Conservation (phyloP, 1,284 basidiomycete species). For the Trametes pubescens region DNA sequence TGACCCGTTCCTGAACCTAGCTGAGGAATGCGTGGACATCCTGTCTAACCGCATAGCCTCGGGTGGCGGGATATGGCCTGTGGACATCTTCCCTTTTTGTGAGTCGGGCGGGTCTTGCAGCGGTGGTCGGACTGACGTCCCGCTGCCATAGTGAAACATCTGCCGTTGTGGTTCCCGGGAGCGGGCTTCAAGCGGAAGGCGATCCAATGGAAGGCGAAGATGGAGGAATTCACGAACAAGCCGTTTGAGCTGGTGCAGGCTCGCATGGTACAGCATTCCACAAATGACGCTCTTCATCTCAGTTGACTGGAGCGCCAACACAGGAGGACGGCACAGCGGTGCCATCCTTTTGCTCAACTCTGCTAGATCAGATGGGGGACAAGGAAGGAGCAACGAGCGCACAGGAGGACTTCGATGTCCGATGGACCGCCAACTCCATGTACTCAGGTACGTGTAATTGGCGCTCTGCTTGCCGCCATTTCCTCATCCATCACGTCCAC, state of each 20-base stretch:
- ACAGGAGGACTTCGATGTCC: slow-evolving; percentile 65
- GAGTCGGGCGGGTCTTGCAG: neutral
- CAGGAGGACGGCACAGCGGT: slow-evolving; percentile 54
- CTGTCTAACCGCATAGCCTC: slow-evolving; percentile 64
- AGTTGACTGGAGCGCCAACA: slow-evolving; percentile 41
- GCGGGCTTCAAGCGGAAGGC: slow-evolving; percentile 55
- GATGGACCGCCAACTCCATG: slow-evolving; percentile 72
- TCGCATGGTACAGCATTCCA: slow-evolving; percentile 55
- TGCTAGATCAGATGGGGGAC: slow-evolving; percentile 51
- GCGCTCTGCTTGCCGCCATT: neutral
- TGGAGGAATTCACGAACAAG: slow-evolving; percentile 69
- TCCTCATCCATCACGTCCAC: neutral
- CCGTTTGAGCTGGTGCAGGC: slow-evolving; percentile 66
- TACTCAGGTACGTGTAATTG: slow-evolving; percentile 20
- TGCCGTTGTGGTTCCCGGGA: slow-evolving; percentile 46
- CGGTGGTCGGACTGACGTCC: neutral
- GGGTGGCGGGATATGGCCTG: slow-evolving; percentile 72
- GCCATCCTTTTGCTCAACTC: slow-evolving; percentile 67
- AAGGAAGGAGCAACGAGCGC: slow-evolving; percentile 33
- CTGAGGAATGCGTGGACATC: slow-evolving; percentile 66
- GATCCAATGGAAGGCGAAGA: slow-evolving; percentile 63
- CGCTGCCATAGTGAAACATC: slow-evolving; percentile 37
- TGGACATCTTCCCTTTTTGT: slow-evolving; percentile 62
- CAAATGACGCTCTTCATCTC: neutral
- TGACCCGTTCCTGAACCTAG: slow-evolving; percentile 64